Base-by-base conservation (phyloP, 1,139 yeast species). In the Sugiyamaella pinicola region DNA sequence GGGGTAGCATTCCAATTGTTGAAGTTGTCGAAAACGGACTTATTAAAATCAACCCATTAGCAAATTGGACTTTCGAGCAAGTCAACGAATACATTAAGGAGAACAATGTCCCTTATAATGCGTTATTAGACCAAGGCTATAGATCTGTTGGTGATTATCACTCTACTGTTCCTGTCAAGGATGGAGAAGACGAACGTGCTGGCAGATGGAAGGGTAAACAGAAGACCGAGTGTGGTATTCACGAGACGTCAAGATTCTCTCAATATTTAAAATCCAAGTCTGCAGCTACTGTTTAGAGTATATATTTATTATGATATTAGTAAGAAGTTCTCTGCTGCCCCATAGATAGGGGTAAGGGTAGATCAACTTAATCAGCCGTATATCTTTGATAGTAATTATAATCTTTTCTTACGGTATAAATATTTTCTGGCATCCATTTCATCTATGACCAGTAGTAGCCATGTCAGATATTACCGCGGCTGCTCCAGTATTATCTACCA, bases 181-280 rank as follows among this genome's bases (percentile, higher is more conserved):
- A 87, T 46, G 96, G 95, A 4, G 97, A 89, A 66, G 97, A 91
- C 67, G 99, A 93, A 68, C 80, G 99, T 61, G 83, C 95, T 28
- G 99, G 99, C 0, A 80, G 99, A 64, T 93, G 99, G 99, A 86
- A 87, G 75, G 97, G 97, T 1, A 81, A 85, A 68, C 79, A 83
- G 4, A 93, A 93, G 74, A 89, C 96, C 0, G 99, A 93, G 68
- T 93, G 99, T 71, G 99, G 99, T 1, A 90, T 93, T 54, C 99
- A 93, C 66, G 85, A 84, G 61, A 80, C 90, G 2, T 79, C 84
- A 35, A 79, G 86, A 58, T 90, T 85, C 67, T 81, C 87, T 0
- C 77, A 85, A 62, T 86, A 71, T 63, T 66, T 84, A 52, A 45
- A 49, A 29, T 19, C 39, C 4, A 43, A 34, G 47, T 19, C 47